Evolutionary conservation across 345 rosid genomes (phyloP), one percentile per base, ranked within the genome.

Genomic region (Microcos paniculata): DNA sequence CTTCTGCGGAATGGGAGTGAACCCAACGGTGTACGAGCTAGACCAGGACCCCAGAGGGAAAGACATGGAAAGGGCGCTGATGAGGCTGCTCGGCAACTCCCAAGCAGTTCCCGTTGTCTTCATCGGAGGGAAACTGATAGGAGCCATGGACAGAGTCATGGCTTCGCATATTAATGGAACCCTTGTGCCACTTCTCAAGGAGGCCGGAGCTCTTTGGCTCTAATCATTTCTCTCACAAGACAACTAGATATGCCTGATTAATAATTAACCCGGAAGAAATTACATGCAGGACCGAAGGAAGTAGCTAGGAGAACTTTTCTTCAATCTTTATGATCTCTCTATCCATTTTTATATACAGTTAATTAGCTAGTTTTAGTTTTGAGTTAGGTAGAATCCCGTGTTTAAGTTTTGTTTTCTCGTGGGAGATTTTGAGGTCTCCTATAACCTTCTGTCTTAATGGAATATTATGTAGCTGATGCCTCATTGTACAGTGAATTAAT

Each of bases 151-250:
- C 65, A 35, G 87, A 76, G 92, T 90, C 76, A 87, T 90, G 89
- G 88, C 80, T 30, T 87, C 86, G 31, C 94, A 88, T 70, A 88
- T 88, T 45, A 90, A 88, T 65, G 94, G 94, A 23, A 76, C 88
- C 31, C 74, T 90, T 46, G 88, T 85, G 43, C 94, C 94, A 13
- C 90, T 87, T 15, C 92, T 90, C 35, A 90, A 90, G 84, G 92
- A 90, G 40, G 94, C 94, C 49, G 94, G 92, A 18, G 92, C 94
- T 58, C 90, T 88, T 18, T 90, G 94, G 92, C 94, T 90, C 40
- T 90, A 66, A 86, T 9, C 61, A 12, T 48, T n/a, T n/a, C n/a
- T 11, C 42, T 26, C 43, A 49, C 40, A 18, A 46, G 10, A 65
- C 8, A 45, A 45, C 14, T 45, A 26, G 35, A n/a, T n/a, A 66